phyloP scores from a whole-genome alignment of 176 grass and related monocot genomes.

The Pontederia paniculata region DNA sequence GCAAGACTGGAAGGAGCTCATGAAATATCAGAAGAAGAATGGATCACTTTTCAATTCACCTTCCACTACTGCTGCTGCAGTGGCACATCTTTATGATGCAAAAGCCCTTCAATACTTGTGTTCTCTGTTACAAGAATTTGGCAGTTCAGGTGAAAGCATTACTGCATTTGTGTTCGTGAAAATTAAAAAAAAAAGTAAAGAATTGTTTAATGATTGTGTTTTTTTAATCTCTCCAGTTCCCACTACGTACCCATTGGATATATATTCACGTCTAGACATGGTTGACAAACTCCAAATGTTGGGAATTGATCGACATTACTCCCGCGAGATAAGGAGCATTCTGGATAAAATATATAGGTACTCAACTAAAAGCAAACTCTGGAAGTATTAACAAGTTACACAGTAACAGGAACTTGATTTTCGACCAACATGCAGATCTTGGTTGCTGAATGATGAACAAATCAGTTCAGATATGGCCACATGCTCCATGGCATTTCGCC shows the following conservation, averaged over 20 bases:
- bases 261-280: slow-evolving; percentile 39
- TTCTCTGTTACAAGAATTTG: slow-evolving; percentile 34
- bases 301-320: slow-evolving; percentile 46
- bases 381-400: not conserved
- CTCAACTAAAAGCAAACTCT: not conserved
- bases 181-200: not conserved
- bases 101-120: slow-evolving; percentile 55
- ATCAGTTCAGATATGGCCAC: slow-evolving; percentile 41
- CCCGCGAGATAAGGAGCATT: slow-evolving; percentile 40
- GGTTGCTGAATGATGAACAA: slow-evolving; percentile 62
- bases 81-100: slow-evolving; percentile 30
- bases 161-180: not conserved
- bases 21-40: slow-evolving; percentile 60
- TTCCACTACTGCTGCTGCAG: slow-evolving; percentile 42
- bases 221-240: slow-evolving; percentile 32
- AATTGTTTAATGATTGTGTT: not conserved
- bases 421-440: slow-evolving; percentile 35
- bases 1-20: slow-evolving; percentile 39
- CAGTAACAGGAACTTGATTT: slow-evolving; percentile 10
- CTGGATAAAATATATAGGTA: slow-evolving; percentile 53
- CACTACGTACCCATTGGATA: slow-evolving; percentile 25
- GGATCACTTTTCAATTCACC: slow-evolving; percentile 65
- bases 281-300: slow-evolving; percentile 52
- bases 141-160: slow-evolving; percentile 34
- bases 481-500: slow-evolving; percentile 61